These are phyloP conservation scores for Hebeloma cylindrosporum DNA, from an alignment of 768 basidiomycete genomes.

Conservation along the genomic window DNA sequence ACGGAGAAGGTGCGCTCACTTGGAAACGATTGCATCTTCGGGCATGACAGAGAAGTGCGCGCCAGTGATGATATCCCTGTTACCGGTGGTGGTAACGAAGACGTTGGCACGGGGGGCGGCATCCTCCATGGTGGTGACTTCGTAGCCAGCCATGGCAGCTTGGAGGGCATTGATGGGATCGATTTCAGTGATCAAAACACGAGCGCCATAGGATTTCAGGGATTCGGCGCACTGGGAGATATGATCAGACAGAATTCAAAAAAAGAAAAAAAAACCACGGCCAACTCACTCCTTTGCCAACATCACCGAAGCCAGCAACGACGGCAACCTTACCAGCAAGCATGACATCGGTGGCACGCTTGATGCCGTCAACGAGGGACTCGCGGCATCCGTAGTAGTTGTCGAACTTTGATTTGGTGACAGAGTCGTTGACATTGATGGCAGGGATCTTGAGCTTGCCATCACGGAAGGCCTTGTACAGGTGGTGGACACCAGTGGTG, in stretches of 20 bases:
- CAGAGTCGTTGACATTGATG: slow-evolving; percentile 99
- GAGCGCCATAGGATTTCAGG: slow-evolving; percentile 94
- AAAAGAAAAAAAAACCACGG: background rate
- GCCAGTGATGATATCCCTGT: slow-evolving; percentile 94
- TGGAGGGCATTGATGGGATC: slow-evolving; percentile 99
- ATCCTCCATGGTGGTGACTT: slow-evolving; percentile 98
- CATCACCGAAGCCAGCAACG: slow-evolving; percentile 98
- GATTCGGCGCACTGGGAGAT: slow-evolving; percentile 88
- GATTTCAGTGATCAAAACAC: slow-evolving; percentile 95
- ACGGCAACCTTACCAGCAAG: slow-evolving; percentile 99
- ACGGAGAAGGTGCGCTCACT: slow-evolving; percentile 52
- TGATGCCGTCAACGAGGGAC: slow-evolving; percentile 99
- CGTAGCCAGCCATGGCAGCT: slow-evolving; percentile 99
- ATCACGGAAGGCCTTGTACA: slow-evolving; percentile 97
- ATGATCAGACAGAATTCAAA: slow-evolving; percentile 3
- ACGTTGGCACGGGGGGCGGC: slow-evolving; percentile 86
- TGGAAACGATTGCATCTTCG: slow-evolving; percentile 98
- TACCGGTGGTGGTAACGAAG: slow-evolving; percentile 98
- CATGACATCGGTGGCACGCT: slow-evolving; percentile 99
- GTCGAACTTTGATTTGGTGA: slow-evolving; percentile 99
- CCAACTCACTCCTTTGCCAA: slow-evolving; percentile 94
- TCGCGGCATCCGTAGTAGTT: slow-evolving; percentile 99
- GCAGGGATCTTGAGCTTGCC: slow-evolving; percentile 96
- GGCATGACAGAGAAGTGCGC: slow-evolving; percentile 94
- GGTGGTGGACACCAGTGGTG: slow-evolving; percentile 98